Percentiles rank a stretch among this genome's conserved stretches.
phyloP scores from a whole-genome alignment of 169 alveolate species.

The Amoebophrya sp. region DNA sequence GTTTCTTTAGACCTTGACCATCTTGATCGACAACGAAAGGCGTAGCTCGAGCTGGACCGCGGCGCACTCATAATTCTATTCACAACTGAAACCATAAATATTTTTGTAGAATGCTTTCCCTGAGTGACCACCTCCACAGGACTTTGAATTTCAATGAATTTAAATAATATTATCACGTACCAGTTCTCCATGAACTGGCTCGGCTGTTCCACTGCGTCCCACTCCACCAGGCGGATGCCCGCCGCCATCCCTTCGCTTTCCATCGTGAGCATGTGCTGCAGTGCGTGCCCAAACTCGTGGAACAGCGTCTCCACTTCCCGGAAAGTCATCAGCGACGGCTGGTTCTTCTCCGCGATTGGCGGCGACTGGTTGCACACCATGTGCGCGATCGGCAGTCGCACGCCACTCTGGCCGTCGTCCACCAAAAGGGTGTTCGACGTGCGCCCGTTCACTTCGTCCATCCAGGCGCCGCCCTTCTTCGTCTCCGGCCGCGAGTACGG shows the following conservation, averaged over 20 bases:
- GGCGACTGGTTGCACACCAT: constrained; percentile 6
- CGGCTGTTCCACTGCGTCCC: constrained; percentile 26
- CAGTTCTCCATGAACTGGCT: constrained; percentile 17
- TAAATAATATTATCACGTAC: too few species aligned
- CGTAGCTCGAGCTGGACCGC: too few species aligned
- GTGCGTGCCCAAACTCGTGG: constrained; percentile 20
- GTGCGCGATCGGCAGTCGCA: background rate
- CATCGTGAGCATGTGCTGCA: constrained; percentile 22
- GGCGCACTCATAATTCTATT: too few species aligned
- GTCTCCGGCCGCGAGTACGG: background rate
- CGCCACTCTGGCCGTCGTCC: background rate
- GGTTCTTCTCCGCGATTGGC: background rate
- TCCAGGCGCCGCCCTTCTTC: constrained; percentile 7
- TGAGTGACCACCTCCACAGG: too few species aligned
- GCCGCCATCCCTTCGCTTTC: background rate
- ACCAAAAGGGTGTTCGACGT: background rate
- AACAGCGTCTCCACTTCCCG: constrained; percentile 17
- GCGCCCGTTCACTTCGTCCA: background rate
- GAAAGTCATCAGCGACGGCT: background rate
- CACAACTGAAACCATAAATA: too few species aligned
- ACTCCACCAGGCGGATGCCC: background rate
- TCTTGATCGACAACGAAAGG: too few species aligned
- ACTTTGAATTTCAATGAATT: too few species aligned
- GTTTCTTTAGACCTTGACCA: too few species aligned
- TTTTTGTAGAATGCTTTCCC: too few species aligned